Evolutionary conservation across 2,329 filamentous ascomycete genomes (phyloP), one percentile per base, ranked within the genome.

Genomic region (Podosphaera aphanis): DNA sequence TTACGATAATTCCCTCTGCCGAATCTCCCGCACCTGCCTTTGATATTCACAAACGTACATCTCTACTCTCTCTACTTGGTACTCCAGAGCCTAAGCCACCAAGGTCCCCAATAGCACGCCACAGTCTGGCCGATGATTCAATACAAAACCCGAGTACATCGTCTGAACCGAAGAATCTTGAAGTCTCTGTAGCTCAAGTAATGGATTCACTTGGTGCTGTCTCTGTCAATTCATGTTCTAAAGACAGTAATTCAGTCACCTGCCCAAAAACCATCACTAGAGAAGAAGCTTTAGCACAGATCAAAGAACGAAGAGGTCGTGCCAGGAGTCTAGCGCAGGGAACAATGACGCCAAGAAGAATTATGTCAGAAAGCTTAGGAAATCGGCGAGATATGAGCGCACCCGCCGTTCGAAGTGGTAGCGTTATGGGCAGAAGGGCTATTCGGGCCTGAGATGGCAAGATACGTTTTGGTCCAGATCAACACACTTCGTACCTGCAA

Each of bases 221-320:
- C 10, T 16, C n/a, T n/a, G n/a, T 38, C 35, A 38, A 38, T 5
- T 16, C n/a, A 8, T 16, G 2, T 16, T 19, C 35, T 13, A 8
- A 3, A 16, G 35, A 38, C 5, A 38, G n/a, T 13, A 16, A 8
- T 8, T 19, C 18, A 2, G 8, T 38, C 11, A 38, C 8, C 8
- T 8, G 8, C 16, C n/a, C 35, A 16, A 8, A 11, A 4, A 79
- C 74, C 35, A 75, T 79, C 71, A 73, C 73, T 21, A 69, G 82
- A 46, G 82, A 84, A 59, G 69, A 84, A 60, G 81, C 81, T 2
- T 68, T 88, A 15, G 78, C 78, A 46, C 74, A 78, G 58, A 86
- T 88, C 52, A 70, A 76, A 45, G 77, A 83, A 62, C 68, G 82
- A 23, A 65, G 82, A 45, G 79, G 79, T 5, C 66, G 82, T 40